phyloP scores from a whole-genome alignment of 139 green algal genomes.

The Pleodorina starrii region DNA sequence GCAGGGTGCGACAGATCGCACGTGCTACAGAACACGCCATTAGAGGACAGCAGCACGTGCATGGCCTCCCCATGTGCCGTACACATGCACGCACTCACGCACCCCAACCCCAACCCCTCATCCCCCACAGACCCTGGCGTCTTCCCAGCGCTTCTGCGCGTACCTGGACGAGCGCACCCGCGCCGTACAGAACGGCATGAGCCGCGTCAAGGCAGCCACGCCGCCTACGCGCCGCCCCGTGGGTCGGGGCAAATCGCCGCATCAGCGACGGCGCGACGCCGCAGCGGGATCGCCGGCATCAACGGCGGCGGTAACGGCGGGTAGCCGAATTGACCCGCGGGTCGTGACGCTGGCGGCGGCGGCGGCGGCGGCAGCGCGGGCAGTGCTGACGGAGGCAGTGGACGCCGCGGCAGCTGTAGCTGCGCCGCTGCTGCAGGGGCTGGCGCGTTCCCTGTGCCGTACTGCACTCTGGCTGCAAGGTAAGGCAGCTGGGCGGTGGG shows the following conservation, averaged over 20 bases:
- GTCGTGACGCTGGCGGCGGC: neutral
- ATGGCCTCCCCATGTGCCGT: too few relatives aligned
- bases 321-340: neutral
- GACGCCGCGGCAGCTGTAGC: neutral
- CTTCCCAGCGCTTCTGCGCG: neutral
- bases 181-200: neutral
- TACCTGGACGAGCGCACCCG: neutral
- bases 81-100: too few relatives aligned
- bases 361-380: neutral
- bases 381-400: neutral
- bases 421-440: neutral
- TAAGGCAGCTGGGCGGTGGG: too few relatives aligned
- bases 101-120: too few relatives aligned
- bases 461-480: neutral
- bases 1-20: too few relatives aligned
- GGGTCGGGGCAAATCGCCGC: neutral
- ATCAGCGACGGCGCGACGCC: neutral
- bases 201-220: neutral
- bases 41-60: too few relatives aligned
- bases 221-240: neutral
- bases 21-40: too few relatives aligned
- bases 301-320: too few relatives aligned
- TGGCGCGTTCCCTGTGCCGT: neutral
- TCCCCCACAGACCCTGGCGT: constrained; percentile 11
- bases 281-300: neutral